These are phyloP conservation scores for Mortierella antarctica DNA, from an alignment of 192 early-diverging fungal species.

Conservation along the genomic window DNA sequence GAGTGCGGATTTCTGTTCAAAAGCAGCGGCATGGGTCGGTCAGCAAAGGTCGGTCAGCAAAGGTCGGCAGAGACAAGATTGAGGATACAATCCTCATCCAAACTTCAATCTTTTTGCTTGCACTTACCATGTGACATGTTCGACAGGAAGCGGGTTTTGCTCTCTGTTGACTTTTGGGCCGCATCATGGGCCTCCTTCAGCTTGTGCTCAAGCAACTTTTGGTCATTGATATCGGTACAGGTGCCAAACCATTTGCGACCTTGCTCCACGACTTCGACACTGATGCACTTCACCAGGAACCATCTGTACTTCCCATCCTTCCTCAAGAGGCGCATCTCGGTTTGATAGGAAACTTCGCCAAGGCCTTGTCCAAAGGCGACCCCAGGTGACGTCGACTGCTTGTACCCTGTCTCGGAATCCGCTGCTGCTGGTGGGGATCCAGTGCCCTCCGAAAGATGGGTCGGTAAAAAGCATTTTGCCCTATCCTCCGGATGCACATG, in stretches of 20 bases:
- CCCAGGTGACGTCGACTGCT: conserved; percentile 27
- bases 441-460: conserved; percentile 36
- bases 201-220: conserved; percentile 66
- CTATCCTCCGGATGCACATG: conserved; percentile 67
- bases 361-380: conserved; percentile 20
- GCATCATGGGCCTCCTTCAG: conserved; percentile 69
- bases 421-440: conserved; percentile 9
- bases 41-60: too few relatives aligned
- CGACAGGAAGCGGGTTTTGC: conserved; percentile 69
- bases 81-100: not conserved
- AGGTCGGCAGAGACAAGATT: too few relatives aligned
- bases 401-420: not conserved
- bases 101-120: not conserved
- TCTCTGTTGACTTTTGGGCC: conserved; percentile 68
- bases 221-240: conserved; percentile 71
- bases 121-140: conserved; percentile 70
- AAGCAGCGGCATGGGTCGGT: not conserved
- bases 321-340: conserved; percentile 57
- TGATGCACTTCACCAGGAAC: conserved; percentile 69
- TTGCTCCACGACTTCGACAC: conserved; percentile 60
- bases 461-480: conserved; percentile 56
- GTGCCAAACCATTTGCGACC: conserved; percentile 68
- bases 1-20: conserved; percentile 78
- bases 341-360: conserved; percentile 57
- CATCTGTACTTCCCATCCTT: conserved; percentile 60